Base-by-base conservation (phyloP, 257 asterid genomes). In the Nicotiana attenuata region DNA sequence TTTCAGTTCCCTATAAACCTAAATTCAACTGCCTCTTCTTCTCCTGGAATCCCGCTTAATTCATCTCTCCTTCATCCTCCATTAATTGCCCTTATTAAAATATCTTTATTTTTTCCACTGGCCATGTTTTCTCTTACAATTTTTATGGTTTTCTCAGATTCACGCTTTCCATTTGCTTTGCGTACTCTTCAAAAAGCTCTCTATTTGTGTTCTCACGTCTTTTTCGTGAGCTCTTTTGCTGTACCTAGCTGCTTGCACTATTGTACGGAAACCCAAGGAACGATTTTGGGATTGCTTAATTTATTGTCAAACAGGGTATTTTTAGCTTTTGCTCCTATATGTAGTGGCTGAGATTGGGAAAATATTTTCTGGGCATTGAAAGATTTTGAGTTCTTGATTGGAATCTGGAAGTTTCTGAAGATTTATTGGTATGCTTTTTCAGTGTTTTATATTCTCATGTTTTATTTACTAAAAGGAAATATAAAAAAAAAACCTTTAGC, bases 21-120 rank as follows among this genome's bases (percentile, higher is more conserved):
- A 41, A 66, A 41, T 83, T 84, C 86, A 81, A 83, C 66, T 59
- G 57, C 68, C 15, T 10, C 52, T 65, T 26, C 65, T 45, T 31
- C 83, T 22, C 84, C 90, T 67, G 79, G 89, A 83, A 81, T 83
- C 84, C 53, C 87, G 90, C 87, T 80, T 67, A 61, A 47, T 56
- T 63, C 79, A 24, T 20, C 35, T 65, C 69, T 28, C 7, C 79
- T n/a, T 67, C n/a, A n/a, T 38, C 45, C 26, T 8, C 65, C 75
- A 53, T 73, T 66, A 53, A 82, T 45, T 71, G 15, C 19, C 15
- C 45, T 26, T 24, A 75, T 50, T 75, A 75, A 75, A 75, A 75
- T 75, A 75, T 52, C 38, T 8, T 71, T 47, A 8, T n/a, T 55
- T n/a, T n/a, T 55, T 29, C 60, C 77, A 55, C 22, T 38, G 53